These are phyloP conservation scores for Pseudocercospora musae DNA, from an alignment of 2,329 filamentous ascomycete species.

Conservation along the genomic window DNA sequence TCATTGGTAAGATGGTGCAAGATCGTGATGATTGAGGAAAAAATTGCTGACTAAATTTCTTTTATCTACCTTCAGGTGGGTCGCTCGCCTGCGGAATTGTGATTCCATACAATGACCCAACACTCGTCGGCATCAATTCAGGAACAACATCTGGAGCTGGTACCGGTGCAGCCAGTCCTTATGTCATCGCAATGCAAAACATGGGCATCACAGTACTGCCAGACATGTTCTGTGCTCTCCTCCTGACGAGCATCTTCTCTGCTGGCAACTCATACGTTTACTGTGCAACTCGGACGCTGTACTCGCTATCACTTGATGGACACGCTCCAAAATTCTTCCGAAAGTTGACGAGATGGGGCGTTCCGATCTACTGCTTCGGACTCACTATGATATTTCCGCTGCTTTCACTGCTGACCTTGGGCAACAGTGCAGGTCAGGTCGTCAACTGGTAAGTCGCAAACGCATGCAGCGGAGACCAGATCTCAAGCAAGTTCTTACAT, in stretches of 20 bases:
- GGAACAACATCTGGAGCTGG: slow-evolving; percentile 16
- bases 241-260: slow-evolving; percentile 61
- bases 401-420: background rate
- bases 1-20: background rate
- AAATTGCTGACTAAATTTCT: no score
- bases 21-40: no score
- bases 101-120: slow-evolving; percentile 6
- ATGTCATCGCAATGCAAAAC: slow-evolving; percentile 53
- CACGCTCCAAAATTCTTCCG: slow-evolving; percentile 58
- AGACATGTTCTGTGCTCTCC: slow-evolving; percentile 63
- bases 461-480: background rate
- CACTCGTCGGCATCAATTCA: slow-evolving; percentile 6
- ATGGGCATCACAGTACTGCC: slow-evolving; percentile 58
- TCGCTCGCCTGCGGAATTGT: slow-evolving; percentile 12
- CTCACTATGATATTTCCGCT: background rate
- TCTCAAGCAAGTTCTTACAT: background rate
- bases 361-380: slow-evolving; percentile 64
- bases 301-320: slow-evolving; percentile 56
- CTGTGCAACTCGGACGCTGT: slow-evolving; percentile 50
- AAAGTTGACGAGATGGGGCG: slow-evolving; percentile 46
- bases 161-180: slow-evolving; percentile 38
- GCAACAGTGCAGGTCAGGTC: background rate
- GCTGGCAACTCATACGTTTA: slow-evolving; percentile 56
- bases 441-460: background rate
- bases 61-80: background rate